Percentiles rank a stretch among this genome's conserved stretches.
Evolutionary conservation across 1,284 basidiomycete genomes (phyloP).

Genomic region (Vanrija sp.): DNA sequence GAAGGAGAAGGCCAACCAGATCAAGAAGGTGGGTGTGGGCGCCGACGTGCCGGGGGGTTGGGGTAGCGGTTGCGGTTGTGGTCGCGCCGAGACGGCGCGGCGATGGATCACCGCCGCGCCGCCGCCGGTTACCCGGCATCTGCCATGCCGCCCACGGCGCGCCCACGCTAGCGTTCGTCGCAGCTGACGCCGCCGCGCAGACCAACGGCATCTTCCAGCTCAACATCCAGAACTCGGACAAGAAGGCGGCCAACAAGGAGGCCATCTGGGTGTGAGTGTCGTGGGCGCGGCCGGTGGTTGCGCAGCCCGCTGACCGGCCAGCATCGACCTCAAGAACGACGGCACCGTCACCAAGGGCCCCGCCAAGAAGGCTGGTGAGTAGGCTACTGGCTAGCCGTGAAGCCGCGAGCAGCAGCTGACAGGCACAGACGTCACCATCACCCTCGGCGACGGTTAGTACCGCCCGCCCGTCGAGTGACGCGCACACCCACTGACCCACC

Average conservation of each 20-base stretch:
- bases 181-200: slow-evolving; percentile 51
- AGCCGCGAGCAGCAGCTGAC: not conserved
- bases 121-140: no score
- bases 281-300: no score
- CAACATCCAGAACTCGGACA: slow-evolving; percentile 70
- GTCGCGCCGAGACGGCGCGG: not conserved
- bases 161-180: not conserved
- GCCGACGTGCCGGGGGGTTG: no score
- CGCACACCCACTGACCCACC: slow-evolving; percentile 4
- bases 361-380: slow-evolving; percentile 54
- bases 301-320: slow-evolving; percentile 38
- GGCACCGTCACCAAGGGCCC: slow-evolving; percentile 73
- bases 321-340: slow-evolving; percentile 93
- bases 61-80: no score
- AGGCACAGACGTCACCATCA: slow-evolving; percentile 48
- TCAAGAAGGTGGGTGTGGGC: slow-evolving; percentile 68
- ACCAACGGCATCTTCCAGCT: slow-evolving; percentile 90
- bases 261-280: slow-evolving; percentile 60
- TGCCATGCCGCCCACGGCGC: not conserved
- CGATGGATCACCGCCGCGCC: not conserved
- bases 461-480: no score
- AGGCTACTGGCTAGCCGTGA: not conserved
- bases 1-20: slow-evolving; percentile 69
- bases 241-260: slow-evolving; percentile 69
- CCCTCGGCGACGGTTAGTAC: slow-evolving; percentile 30